phyloP scores from a whole-genome alignment of 2,329 filamentous ascomycete species.

The Ceratocystis cacaofunesta region DNA sequence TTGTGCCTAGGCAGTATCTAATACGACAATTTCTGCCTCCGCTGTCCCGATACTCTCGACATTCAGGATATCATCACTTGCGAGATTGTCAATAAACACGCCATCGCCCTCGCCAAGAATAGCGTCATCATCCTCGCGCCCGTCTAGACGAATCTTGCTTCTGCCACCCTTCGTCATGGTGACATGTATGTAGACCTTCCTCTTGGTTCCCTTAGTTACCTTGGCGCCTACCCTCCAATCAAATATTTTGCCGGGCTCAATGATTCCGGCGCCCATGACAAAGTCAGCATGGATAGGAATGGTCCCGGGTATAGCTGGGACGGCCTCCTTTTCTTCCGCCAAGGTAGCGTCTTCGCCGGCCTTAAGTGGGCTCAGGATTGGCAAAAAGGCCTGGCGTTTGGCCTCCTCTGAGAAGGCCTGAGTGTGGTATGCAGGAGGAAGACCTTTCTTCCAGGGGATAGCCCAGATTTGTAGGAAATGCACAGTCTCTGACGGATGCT shows the following conservation, averaged over 20 bases:
- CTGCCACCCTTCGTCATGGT: constrained; percentile 66
- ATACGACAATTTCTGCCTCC: constrained; percentile 53
- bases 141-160: constrained; percentile 54
- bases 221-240: constrained; percentile 56
- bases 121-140: constrained; percentile 42
- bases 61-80: constrained; percentile 46
- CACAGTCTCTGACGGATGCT: constrained; percentile 53
- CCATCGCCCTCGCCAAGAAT: constrained; percentile 65
- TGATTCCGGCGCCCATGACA: constrained; percentile 64
- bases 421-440: constrained; percentile 65
- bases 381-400: constrained; percentile 56
- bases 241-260: constrained; percentile 50
- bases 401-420: constrained; percentile 54
- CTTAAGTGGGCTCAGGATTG: constrained; percentile 61
- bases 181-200: constrained; percentile 68
- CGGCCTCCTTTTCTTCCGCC: constrained; percentile 48
- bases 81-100: constrained; percentile 54
- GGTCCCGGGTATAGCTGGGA: constrained; percentile 45
- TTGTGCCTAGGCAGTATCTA: constrained; percentile 42
- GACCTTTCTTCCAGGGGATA: constrained; percentile 56
- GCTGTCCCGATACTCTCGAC: constrained; percentile 54
- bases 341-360: constrained; percentile 46
- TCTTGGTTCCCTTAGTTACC: constrained; percentile 35
- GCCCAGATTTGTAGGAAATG: constrained; percentile 89
- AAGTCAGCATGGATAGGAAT: constrained; percentile 79